phyloP scores from a whole-genome alignment of 495 filamentous ascomycete species.

The Neurospora sp. region DNA sequence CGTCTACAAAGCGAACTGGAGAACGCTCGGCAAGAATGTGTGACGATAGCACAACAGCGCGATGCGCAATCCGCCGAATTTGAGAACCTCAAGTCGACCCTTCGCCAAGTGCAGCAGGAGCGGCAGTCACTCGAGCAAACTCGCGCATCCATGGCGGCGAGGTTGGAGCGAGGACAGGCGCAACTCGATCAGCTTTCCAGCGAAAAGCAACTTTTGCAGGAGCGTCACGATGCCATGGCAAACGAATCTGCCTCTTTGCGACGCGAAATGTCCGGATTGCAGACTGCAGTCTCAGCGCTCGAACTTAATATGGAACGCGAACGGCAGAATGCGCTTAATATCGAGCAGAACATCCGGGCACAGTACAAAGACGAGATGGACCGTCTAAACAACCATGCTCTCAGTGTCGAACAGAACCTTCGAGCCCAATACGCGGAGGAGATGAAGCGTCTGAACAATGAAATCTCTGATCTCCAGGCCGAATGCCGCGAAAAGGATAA shows the following conservation, averaged over 20 bases:
- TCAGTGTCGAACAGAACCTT: slow-evolving; percentile 49
- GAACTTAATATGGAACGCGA: slow-evolving; percentile 50
- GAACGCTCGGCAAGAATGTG: slow-evolving; percentile 48
- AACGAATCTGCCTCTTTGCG: slow-evolving; percentile 58
- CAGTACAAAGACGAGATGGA: slow-evolving; percentile 58
- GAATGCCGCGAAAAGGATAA: slow-evolving; percentile 68
- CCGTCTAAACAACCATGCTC: slow-evolving; percentile 44
- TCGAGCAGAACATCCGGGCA: slow-evolving; percentile 42
- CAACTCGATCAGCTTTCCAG: slow-evolving; percentile 45
- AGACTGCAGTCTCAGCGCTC: slow-evolving; percentile 45
- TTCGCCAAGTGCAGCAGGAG: slow-evolving; percentile 32
- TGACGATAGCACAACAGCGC: slow-evolving; percentile 34
- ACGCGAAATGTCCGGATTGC: slow-evolving; percentile 48
- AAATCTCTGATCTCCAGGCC: slow-evolving; percentile 57
- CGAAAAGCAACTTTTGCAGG: slow-evolving; percentile 61
- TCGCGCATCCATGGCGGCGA: slow-evolving; percentile 38
- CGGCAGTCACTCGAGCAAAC: slow-evolving; percentile 50
- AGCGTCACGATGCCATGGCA: slow-evolving; percentile 58
- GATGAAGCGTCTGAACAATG: slow-evolving; percentile 48
- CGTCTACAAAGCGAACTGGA: slow-evolving; percentile 56
- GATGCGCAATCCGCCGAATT: slow-evolving; percentile 35
- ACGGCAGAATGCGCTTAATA: slow-evolving; percentile 46
- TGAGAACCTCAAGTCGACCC: slow-evolving; percentile 27
- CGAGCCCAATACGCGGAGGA: slow-evolving; percentile 51
- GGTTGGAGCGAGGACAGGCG: slow-evolving; percentile 47